Percentiles rank a stretch among this genome's conserved stretches.
These are phyloP conservation scores for Myxozyma vanderwaltii DNA, from an alignment of 805 yeast species.

Conservation along the genomic window DNA sequence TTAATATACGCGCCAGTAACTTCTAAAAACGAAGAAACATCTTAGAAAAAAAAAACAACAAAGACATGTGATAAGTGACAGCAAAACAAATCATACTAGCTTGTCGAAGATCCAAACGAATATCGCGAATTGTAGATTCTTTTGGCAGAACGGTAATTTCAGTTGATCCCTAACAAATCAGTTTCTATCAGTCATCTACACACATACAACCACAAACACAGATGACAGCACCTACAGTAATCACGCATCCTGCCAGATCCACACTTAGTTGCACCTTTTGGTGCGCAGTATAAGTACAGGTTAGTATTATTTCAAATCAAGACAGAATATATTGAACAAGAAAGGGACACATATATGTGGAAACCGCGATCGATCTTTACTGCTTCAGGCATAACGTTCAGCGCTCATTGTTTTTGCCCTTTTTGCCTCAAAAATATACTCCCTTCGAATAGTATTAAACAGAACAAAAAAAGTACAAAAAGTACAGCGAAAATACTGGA, in stretches of 20 bases:
- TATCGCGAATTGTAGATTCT: constrained; percentile 55
- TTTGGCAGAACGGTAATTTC: constrained; percentile 81
- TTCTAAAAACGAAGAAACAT: constrained; percentile 31
- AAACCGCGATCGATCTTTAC: constrained; percentile 25
- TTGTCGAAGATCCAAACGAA: constrained; percentile 81
- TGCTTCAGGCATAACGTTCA: constrained; percentile 24
- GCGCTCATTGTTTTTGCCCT: background rate
- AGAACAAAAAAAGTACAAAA: background rate
- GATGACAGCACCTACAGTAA: constrained; percentile 16
- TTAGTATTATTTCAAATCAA: background rate
- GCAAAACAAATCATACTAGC: constrained; percentile 45
- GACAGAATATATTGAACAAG: too few relatives aligned
- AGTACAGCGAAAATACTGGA: background rate
- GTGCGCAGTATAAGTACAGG: constrained; percentile 26
- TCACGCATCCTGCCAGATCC: constrained; percentile 15
- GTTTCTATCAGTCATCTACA: background rate
- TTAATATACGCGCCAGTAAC: constrained; percentile 68
- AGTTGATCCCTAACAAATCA: constrained; percentile 59
- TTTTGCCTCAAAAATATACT: too few relatives aligned
- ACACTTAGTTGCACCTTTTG: constrained; percentile 29
- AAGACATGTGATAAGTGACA: background rate
- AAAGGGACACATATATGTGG: constrained; percentile 30
- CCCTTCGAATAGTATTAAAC: too few relatives aligned
- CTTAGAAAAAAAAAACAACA: background rate
- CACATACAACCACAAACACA: background rate